Evolutionary conservation across 164 flowering plant genomes (phyloP).

Genomic region (Brasenia schreberi): DNA sequence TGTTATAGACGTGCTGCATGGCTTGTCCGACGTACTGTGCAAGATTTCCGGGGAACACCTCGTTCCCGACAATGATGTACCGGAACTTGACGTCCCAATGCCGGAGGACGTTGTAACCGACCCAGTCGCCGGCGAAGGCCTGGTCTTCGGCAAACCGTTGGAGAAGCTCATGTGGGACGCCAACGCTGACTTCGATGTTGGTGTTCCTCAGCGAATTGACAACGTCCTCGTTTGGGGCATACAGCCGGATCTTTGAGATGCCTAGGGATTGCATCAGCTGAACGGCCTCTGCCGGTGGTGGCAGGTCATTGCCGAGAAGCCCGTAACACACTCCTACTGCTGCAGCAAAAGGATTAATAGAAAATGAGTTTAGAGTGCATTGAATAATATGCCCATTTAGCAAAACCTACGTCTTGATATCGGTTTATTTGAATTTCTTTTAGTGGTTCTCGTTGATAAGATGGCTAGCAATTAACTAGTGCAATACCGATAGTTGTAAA

Average conservation of each 20-base stretch:
- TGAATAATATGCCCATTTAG: too few species aligned
- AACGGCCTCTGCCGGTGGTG: conserved; percentile 18
- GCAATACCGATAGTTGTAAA: too few species aligned
- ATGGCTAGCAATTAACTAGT: too few species aligned
- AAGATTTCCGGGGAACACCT: conserved; percentile 16
- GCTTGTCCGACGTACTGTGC: conserved; percentile 27
- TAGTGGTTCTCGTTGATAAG: too few species aligned
- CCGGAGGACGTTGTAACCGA: conserved; percentile 19
- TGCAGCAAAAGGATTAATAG: too few species aligned
- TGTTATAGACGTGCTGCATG: conserved; percentile 16
- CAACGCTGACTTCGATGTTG: conserved; percentile 26
- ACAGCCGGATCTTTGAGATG: conserved; percentile 26
- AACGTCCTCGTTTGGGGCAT: conserved; percentile 19
- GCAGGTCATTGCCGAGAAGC: conserved; percentile 30
- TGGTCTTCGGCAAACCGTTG: conserved; percentile 19
- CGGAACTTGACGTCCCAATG: conserved; percentile 18
- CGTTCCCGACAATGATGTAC: conserved; percentile 40
- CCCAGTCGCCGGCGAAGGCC: conserved; percentile 22
- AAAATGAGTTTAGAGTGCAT: too few species aligned
- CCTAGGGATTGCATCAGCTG: conserved; percentile 13
- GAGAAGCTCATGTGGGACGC: conserved; percentile 26
- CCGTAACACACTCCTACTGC: conserved; percentile 14
- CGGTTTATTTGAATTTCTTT: too few species aligned
- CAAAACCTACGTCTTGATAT: too few species aligned
- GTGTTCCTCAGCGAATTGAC: conserved; percentile 33